phyloP scores from a whole-genome alignment of 345 rosid genomes.

The Bruguiera gymnorhiza region DNA sequence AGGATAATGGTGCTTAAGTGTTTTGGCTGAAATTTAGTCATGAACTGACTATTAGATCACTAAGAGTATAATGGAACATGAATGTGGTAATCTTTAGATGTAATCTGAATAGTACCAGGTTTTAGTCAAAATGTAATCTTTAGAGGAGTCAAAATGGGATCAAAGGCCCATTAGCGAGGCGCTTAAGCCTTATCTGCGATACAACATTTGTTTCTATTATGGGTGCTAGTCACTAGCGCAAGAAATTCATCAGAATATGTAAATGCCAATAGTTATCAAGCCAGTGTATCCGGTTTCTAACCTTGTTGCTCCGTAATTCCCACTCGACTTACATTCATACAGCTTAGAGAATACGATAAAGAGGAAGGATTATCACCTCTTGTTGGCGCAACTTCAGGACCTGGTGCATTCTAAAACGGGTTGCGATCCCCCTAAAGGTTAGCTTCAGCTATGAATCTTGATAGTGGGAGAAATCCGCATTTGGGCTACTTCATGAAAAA shows the following conservation, averaged over 20 bases:
- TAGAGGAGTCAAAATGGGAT: not conserved
- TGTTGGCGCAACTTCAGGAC: conserved; percentile 54
- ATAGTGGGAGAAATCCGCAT: conserved; percentile 87
- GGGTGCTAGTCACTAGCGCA: not conserved
- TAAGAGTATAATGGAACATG: not conserved
- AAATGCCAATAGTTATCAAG: no score
- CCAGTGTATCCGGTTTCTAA: no score
- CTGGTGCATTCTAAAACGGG: conserved; percentile 88
- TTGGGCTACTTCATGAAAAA: conserved; percentile 72
- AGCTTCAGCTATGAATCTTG: conserved; percentile 53
- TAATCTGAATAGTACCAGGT: conserved; percentile 34
- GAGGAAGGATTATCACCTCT: conserved; percentile 44
- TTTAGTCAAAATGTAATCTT: not conserved
- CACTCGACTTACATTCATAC: no score
- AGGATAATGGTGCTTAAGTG: not conserved
- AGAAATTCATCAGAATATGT: no score
- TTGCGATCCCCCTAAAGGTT: conserved; percentile 48
- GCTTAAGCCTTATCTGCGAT: not conserved
- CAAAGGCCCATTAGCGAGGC: not conserved
- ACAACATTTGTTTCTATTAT: no score
- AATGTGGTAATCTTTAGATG: conserved; percentile 35
- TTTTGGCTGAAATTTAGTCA: not conserved
- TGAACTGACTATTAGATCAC: not conserved
- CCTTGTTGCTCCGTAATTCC: no score
- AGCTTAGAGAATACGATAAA: not conserved